Base-by-base conservation (phyloP, 139 green algal species). In the Chlamydomonas asymmetrica region DNA sequence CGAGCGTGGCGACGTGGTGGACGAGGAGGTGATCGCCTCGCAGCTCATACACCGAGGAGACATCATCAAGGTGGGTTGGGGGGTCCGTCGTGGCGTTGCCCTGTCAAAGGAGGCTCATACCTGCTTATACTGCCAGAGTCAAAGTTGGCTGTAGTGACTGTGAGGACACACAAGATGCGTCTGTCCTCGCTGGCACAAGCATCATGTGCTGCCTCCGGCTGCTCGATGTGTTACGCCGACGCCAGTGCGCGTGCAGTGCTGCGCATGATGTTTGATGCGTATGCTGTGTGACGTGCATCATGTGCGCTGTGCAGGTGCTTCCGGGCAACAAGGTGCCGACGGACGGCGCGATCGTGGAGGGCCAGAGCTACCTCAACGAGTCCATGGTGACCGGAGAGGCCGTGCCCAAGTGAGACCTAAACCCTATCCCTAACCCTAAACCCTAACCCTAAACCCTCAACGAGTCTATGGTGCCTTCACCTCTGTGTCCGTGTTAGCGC, bases 311-410 rank as follows among this genome's bases (percentile, higher is more conserved):
- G n/a, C 77, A 91, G 85, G 88, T 98, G 34, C 75, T 97, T 43
- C 93, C 95, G 0, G 94, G 95, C 10, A 80, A 84, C 1, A 88
- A 89, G 61, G 80, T 98, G 5, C 92, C 96, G 18, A 90, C 87
- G 3, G 96, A 99, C 75, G 96, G 96, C 2, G 73, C 86, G 25
- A 86, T 99, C 31, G 59, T 94, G 27, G 71, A 84, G 49, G 96
- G 93, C 9, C 61, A 84, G 35, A 93, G 87, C 20, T 91, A 97
- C 75, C 84, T 96, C n/a, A 92, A 99, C 60, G 96, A 99, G 84
- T 84, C 87, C 80, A 98, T 99, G 96, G 87, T 99, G 38, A 99
- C 94, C 22, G 96, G 96, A 16, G 95, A 98, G 81, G 79, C 63
- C 13, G 73, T 45, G 40, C 70, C 70, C 40, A 60, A 61, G 40